These are phyloP conservation scores for Thoreauomyces humboldtii DNA, from an alignment of 192 early-diverging fungal species.

Conservation along the genomic window DNA sequence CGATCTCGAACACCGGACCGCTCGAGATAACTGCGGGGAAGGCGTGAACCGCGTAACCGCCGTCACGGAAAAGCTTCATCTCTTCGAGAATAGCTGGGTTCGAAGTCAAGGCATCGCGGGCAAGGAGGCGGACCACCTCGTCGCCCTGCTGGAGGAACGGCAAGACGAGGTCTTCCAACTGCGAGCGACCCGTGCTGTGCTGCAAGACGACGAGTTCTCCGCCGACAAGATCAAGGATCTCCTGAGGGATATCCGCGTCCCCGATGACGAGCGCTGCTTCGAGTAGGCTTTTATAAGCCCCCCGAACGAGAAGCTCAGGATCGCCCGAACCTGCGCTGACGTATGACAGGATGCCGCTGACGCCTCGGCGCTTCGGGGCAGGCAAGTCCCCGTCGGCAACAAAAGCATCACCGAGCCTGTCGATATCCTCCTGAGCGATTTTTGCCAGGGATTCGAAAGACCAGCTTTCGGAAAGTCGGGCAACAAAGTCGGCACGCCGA, in stretches of 20 bases:
- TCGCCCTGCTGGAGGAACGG: slow-evolving; percentile 74
- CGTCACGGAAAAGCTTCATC: slow-evolving; percentile 65
- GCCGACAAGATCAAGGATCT: slow-evolving; percentile 50
- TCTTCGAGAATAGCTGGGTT: slow-evolving; percentile 81
- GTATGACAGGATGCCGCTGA: slow-evolving; percentile 9
- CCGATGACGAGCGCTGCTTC: slow-evolving; percentile 77
- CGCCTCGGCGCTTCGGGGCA: slow-evolving; percentile 7
- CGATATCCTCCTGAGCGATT: slow-evolving; percentile 63
- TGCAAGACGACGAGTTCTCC: slow-evolving; percentile 12
- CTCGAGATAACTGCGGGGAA: neutral
- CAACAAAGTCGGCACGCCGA: slow-evolving; percentile 77
- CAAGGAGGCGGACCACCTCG: slow-evolving; percentile 78
- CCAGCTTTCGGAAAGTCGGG: slow-evolving; percentile 79
- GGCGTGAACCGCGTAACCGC: slow-evolving; percentile 44
- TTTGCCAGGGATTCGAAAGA: slow-evolving; percentile 69
- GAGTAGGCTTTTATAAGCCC: slow-evolving; percentile 49
- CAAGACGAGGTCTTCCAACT: slow-evolving; percentile 30
- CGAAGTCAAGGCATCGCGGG: slow-evolving; percentile 84
- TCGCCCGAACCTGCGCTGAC: slow-evolving; percentile 86
- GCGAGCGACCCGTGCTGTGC: neutral
- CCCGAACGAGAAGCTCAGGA: slow-evolving; percentile 74
- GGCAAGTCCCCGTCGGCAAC: slow-evolving; percentile 17
- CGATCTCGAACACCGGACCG: neutral
- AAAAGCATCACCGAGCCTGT: slow-evolving; percentile 61
- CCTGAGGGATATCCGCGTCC: slow-evolving; percentile 74